Percentiles rank a stretch among this genome's conserved stretches.
These are phyloP conservation scores for Aureobasidium vineae DNA, from an alignment of 2,329 filamentous ascomycete genomes.

Conservation along the genomic window DNA sequence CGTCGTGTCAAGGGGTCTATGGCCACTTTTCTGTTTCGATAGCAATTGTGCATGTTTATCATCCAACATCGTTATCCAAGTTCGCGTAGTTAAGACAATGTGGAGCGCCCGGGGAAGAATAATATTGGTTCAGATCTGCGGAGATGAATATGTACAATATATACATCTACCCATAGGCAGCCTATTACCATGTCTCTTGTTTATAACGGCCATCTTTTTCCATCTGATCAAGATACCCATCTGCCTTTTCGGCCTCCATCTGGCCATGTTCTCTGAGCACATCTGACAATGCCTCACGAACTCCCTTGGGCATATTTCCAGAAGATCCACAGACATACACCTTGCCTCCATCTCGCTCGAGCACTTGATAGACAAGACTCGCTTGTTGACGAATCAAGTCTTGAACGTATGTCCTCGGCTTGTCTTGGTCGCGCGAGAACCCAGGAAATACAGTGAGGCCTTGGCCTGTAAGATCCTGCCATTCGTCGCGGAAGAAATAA, in stretches of 20 bases:
- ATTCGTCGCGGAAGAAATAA: constrained; percentile 79
- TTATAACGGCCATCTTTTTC: constrained; percentile 63
- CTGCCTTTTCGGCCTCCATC: constrained; percentile 51
- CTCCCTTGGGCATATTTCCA: constrained; percentile 69
- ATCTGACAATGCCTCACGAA: constrained; percentile 65
- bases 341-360: constrained; percentile 54
- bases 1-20: too few species aligned
- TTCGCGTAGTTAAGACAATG: too few species aligned
- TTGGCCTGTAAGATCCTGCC: constrained; percentile 52
- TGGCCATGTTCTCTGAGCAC: constrained; percentile 48
- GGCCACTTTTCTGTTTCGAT: too few species aligned
- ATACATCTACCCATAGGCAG: background rate
- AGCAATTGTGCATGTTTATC: too few species aligned
- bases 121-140: too few species aligned
- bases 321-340: constrained; percentile 61
- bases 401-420: constrained; percentile 66
- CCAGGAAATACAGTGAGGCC: constrained; percentile 59
- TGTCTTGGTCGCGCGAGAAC: constrained; percentile 68
- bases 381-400: constrained; percentile 57
- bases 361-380: constrained; percentile 50
- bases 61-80: too few species aligned
- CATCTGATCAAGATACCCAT: constrained; percentile 56
- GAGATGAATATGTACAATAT: background rate
- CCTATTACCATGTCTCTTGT: constrained; percentile 65
- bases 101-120: too few species aligned